A percentile compares a stretch with the other conserved stretches of the same genome.
Conservation (phyloP, 352 stramenopile species). For the Blastocystis sp. region DNA sequence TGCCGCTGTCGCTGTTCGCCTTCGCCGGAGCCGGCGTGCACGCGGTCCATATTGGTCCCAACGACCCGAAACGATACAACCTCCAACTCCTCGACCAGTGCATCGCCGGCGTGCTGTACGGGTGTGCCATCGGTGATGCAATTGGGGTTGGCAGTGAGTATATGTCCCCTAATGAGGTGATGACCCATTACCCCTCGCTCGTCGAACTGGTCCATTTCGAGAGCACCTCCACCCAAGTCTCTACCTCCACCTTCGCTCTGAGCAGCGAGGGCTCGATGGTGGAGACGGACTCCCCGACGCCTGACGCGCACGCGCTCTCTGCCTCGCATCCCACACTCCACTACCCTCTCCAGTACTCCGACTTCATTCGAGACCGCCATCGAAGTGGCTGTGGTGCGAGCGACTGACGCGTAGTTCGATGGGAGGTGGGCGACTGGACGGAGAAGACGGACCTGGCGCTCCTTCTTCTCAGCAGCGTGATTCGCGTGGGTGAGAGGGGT, state of each 20-base stretch:
- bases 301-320: too few species aligned
- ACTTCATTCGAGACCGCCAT: constrained; percentile 46
- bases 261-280: background rate
- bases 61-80: constrained; percentile 18
- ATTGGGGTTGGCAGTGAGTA: constrained; percentile 57
- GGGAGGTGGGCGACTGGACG: constrained; percentile 41
- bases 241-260: background rate
- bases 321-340: background rate
- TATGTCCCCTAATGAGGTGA: constrained; percentile 40
- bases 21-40: constrained; percentile 24
- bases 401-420: constrained; percentile 21
- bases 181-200: constrained; percentile 22
- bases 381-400: background rate
- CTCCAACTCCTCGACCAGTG: background rate
- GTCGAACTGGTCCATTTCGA: background rate
- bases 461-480: constrained; percentile 30
- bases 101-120: constrained; percentile 37
- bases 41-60: constrained; percentile 20
- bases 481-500: background rate
- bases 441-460: constrained; percentile 61
- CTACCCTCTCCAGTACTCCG: background rate
- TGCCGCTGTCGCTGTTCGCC: constrained; percentile 29
- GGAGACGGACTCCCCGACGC: background rate
- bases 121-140: constrained; percentile 38
- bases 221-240: background rate